Percentiles rank a stretch among this genome's conserved stretches.
Conservation (phyloP, 441 rosid species). For the Omphalea diandra region DNA sequence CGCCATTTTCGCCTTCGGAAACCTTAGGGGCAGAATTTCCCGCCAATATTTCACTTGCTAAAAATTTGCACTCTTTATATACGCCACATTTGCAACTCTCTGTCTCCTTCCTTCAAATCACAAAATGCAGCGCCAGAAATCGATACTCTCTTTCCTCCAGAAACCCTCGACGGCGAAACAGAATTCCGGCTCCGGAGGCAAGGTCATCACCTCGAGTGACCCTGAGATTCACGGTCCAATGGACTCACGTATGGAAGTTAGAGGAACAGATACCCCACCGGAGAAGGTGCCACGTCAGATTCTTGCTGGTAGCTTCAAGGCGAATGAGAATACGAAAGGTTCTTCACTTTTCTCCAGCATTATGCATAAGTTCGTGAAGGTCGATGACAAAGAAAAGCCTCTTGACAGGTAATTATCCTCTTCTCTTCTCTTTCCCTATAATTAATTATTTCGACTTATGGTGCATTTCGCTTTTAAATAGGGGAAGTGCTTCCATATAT, state of each 20-base stretch:
- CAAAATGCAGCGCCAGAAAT: slow-evolving; percentile 84
- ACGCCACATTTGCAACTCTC: neutral
- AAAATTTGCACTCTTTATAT: neutral
- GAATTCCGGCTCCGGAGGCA: slow-evolving; percentile 35
- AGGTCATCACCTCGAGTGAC: slow-evolving; percentile 21
- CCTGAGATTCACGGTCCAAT: slow-evolving; percentile 21
- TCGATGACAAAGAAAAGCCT: slow-evolving; percentile 41
- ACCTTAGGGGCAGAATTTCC: slow-evolving; percentile 36
- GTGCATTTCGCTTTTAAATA: slow-evolving; percentile 11
- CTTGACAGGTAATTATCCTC: slow-evolving; percentile 55
- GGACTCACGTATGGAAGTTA: slow-evolving; percentile 45
- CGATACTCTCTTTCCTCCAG: slow-evolving; percentile 73
- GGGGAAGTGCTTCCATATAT: too few relatives aligned
- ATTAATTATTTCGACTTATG: slow-evolving; percentile 13
- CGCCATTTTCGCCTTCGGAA: slow-evolving; percentile 9
- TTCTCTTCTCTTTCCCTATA: neutral
- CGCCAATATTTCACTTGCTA: slow-evolving; percentile 46
- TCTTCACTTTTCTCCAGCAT: slow-evolving; percentile 80
- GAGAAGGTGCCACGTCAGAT: slow-evolving; percentile 86
- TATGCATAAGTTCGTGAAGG: slow-evolving; percentile 86
- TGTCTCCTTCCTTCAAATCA: slow-evolving; percentile 5
- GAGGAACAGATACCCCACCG: slow-evolving; percentile 89
- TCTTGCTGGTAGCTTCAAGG: slow-evolving; percentile 38
- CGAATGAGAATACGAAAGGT: slow-evolving; percentile 33
- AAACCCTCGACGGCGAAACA: slow-evolving; percentile 50